Base-by-base conservation (phyloP, 1,284 basidiomycete species). In the Omphalotus olearius region DNA sequence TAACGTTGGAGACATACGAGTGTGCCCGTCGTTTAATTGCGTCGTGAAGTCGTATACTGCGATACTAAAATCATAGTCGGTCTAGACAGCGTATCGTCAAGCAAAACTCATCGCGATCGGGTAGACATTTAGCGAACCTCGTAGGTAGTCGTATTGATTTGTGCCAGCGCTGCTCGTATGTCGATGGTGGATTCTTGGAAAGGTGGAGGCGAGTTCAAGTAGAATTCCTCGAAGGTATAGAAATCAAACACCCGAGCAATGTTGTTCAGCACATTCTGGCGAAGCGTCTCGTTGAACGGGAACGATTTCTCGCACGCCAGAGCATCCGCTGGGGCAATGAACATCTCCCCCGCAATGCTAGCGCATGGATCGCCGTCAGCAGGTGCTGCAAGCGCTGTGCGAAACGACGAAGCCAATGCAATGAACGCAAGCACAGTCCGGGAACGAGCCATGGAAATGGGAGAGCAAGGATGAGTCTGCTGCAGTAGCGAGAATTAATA, bases 21-120 rank as follows among this genome's bases (percentile, higher is more conserved):
- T 85, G 59, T 84, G 83, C 4, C 82, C 82, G 59, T 85, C 82
- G 57, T 85, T 83, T 40, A 85, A 60, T 52, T 74, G 74, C 17
- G 71, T 81, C 0, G 74, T 76, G 58, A 82, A 78, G 54, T 79
- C 68, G 56, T 76, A 84, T 9, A 85, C 55, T 39, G 75, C 82
- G 46, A 69, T 69, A 59, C 79, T 83, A 66, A 85, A 83, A 59
- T 83, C 80, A 53, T 80, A 84, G 57, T 84, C 78, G 2, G 77
- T 79, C 76, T 80, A 50, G 4, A 38, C 47, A 47, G 7, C 13
- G 23, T 23, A 30, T 14, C 9, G 36, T 17, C 26, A 17, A 44
- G 16, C 23, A 9, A 11, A 1, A 57, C 14, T 30, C 33, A 23
- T 37, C 17, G n/a, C n/a, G 14, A 16, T 11, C 16, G 38, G 17